These are phyloP conservation scores for Penicillium waksmanii DNA, from an alignment of 495 filamentous ascomycete genomes.

Conservation along the genomic window DNA sequence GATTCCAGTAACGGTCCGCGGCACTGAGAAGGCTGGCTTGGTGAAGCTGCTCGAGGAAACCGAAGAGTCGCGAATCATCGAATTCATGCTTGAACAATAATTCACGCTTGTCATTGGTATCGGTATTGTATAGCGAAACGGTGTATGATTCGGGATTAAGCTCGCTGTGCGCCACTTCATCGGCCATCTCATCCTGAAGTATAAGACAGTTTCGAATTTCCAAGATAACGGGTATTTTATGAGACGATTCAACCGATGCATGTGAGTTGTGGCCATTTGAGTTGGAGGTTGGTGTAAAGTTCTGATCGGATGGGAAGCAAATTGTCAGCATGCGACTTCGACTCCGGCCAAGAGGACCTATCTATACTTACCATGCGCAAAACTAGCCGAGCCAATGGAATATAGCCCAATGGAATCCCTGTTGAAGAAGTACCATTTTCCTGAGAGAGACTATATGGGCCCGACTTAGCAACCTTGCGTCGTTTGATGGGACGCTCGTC, in stretches of 20 bases:
- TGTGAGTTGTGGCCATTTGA: neutral
- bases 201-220: constrained; percentile 1
- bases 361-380: constrained; percentile 37
- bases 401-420: constrained; percentile 36
- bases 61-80: constrained; percentile 19
- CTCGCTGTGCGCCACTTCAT: neutral
- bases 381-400: constrained; percentile 40
- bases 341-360: neutral
- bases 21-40: constrained; percentile 24
- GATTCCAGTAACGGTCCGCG: constrained; percentile 32
- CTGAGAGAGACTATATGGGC: constrained; percentile 25
- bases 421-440: constrained; percentile 24
- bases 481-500: constrained; percentile 39
- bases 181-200: neutral
- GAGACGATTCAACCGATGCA: neutral
- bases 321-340: constrained; percentile 9
- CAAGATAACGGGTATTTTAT: constrained; percentile 22
- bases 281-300: constrained; percentile 11
- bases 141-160: constrained; percentile 6
- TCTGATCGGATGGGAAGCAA: constrained; percentile 23
- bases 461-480: constrained; percentile 34
- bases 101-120: constrained; percentile 12
- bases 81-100: constrained; percentile 25
- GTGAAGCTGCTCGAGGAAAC: constrained; percentile 28
- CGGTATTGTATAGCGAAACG: constrained; percentile 23